Percentiles rank a stretch among this genome's conserved stretches.
Evolutionary conservation across 352 stramenopile species (phyloP).

Genomic region (Lagenidium sp.): DNA sequence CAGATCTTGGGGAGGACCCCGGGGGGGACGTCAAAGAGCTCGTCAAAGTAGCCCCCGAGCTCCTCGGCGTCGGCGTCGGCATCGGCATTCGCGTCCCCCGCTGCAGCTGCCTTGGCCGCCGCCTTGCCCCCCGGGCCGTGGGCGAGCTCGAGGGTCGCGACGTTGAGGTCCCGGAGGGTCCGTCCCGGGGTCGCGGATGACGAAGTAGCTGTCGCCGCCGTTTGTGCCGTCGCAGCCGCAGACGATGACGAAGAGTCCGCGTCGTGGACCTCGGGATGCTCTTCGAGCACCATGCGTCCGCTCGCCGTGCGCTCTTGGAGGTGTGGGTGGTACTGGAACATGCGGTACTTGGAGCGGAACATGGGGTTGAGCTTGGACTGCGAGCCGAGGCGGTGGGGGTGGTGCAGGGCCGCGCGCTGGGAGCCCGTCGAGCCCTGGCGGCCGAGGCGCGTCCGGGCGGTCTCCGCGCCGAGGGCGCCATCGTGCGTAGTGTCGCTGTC

Average conservation of each 20-base stretch:
- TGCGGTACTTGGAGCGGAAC: slow-evolving; percentile 58
- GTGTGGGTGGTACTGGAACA: slow-evolving; percentile 51
- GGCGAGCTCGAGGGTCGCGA: background rate
- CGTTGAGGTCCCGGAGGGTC: background rate
- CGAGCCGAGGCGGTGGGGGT: slow-evolving; percentile 23
- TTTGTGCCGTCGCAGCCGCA: too few species aligned
- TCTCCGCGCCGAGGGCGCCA: background rate
- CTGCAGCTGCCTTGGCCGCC: background rate
- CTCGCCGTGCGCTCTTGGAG: slow-evolving; percentile 9
- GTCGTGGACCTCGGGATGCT: too few species aligned
- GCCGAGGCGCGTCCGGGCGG: background rate
- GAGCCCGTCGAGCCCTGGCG: slow-evolving; percentile 13
- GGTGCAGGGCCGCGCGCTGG: slow-evolving; percentile 3
- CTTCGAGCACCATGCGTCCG: too few species aligned
- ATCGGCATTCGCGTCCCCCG: background rate
- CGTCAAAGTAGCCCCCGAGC: slow-evolving; percentile 51
- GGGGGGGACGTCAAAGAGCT: slow-evolving; percentile 29
- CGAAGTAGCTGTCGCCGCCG: background rate
- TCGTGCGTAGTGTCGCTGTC: background rate
- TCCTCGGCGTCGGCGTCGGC: slow-evolving; percentile 11
- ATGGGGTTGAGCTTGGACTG: slow-evolving; percentile 42
- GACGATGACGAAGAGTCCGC: too few species aligned
- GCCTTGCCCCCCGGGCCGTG: background rate
- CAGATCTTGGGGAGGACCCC: slow-evolving; percentile 37
- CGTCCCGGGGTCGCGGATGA: background rate